Base-by-base conservation (phyloP, 352 stramenopile species). In the Phytopythium vexans region DNA sequence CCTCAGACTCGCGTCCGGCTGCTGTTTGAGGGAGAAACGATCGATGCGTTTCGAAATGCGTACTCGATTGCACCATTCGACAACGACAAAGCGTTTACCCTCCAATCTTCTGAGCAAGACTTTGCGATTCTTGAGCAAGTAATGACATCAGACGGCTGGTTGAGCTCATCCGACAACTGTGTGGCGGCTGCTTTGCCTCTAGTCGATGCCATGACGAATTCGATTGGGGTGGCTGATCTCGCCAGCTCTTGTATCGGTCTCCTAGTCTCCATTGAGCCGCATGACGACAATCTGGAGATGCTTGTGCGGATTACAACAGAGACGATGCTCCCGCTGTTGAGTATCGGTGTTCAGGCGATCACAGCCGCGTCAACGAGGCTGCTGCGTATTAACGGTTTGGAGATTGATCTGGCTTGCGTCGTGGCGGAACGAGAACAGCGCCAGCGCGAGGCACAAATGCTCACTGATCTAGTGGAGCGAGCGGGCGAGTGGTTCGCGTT, bases 51-150 rank as follows among this genome's bases (percentile, higher is more conserved):
- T 33, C 33, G 33, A 2, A 31, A 9, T 1, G 33, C 8, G 2
- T 51, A 51, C 16, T 7, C 4, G 3, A 39, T 33, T 8, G 15
- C 27, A 27, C 21, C 21, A 27, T 27, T 27, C 21, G 21, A 27
- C 21, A 2, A 27, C 21, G 21, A 27, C 21, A 27, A 27, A 27
- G 2, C 21, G 21, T 27, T 27, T 27, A 27, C 21, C 21, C 21
- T 27, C 21, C 21, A 27, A 27, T 27, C 21, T 27, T 27, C 21
- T 6, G 51, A 50, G 36, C 36, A 14, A 6, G 43, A 60, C 6
- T 64, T 64, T 33, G n/a, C 45, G 2, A 14, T 64, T 15, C 50
- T 68, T n/a, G 33, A 45, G 2, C 56, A 56, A 49, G 49, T 47
- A 4, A 50, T 64, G 27, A n/a, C 35, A 12, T 41, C 44, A 6